Percentiles rank a stretch among this genome's conserved stretches.
Conservation (phyloP, 106 monocot genomes). For the Allium cepa region DNA sequence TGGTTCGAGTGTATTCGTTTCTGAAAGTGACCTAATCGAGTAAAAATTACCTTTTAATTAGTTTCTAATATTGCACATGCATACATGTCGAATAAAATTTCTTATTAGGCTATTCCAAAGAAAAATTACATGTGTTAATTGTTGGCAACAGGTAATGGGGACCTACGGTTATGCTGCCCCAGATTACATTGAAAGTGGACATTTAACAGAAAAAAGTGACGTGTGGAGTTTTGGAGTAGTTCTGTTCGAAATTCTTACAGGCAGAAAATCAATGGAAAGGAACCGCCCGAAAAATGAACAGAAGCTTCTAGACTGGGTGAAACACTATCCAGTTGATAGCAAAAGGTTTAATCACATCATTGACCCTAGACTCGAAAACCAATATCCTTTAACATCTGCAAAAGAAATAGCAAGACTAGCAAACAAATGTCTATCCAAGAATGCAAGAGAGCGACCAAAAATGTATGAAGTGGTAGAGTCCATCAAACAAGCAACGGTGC, state of each 20-base stretch:
- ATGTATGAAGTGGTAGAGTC: constrained; percentile 49
- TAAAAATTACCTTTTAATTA: too few species aligned
- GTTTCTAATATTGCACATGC: too few species aligned
- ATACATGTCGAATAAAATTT: too few species aligned
- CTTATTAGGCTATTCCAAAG: too few species aligned
- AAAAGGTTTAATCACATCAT: constrained; percentile 32
- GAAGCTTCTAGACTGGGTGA: constrained; percentile 58
- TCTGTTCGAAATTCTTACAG: constrained; percentile 54
- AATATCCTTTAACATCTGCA: constrained; percentile 31
- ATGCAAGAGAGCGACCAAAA: constrained; percentile 36
- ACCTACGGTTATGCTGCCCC: constrained; percentile 70
- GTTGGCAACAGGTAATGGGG: constrained; percentile 40
- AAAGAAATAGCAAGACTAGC: constrained; percentile 37
- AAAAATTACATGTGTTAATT: background rate
- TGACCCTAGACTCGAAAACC: constrained; percentile 33
- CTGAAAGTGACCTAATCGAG: too few species aligned
- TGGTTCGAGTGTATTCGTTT: too few species aligned
- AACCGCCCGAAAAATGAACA: constrained; percentile 42
- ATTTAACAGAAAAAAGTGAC: constrained; percentile 57
- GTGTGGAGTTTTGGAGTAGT: constrained; percentile 77
- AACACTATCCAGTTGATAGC: constrained; percentile 33
- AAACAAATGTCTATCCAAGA: constrained; percentile 43
- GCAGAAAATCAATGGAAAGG: constrained; percentile 36
- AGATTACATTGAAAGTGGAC: constrained; percentile 63
- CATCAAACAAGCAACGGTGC: constrained; percentile 29